phyloP scores from a whole-genome alignment of 768 basidiomycete species.

The Xerocomus brunneocitrinus region DNA sequence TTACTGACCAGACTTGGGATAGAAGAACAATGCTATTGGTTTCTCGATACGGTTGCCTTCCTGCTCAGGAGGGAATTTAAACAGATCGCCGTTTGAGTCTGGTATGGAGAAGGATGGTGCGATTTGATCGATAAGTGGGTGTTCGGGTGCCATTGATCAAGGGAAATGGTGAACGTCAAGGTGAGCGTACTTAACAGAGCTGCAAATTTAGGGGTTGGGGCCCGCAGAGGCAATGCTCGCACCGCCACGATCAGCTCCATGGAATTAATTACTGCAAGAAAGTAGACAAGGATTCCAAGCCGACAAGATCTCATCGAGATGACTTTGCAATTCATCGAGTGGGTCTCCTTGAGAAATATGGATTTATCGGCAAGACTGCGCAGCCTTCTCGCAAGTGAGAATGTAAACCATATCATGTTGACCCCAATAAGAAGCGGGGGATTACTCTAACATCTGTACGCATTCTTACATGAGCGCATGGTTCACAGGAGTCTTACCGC shows the following conservation, averaged over 20 bases:
- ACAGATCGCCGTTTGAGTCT: slow-evolving; percentile 58
- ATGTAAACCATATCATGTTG: slow-evolving; percentile 13
- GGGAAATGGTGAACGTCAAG: not conserved
- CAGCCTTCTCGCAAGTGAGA: not conserved
- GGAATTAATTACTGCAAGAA: no score
- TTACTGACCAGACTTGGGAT: slow-evolving; percentile 58
- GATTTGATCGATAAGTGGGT: slow-evolving; percentile 54
- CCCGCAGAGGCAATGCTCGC: not conserved
- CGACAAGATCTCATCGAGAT: no score
- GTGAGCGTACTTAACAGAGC: no score
- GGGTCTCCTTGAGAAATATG: no score
- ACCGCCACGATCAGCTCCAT: not conserved
- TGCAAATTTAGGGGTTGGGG: no score
- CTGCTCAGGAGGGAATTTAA: slow-evolving; percentile 55
- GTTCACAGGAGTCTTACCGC: slow-evolving; percentile 11
- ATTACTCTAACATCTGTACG: slow-evolving; percentile 18
- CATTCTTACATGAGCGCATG: slow-evolving; percentile 12
- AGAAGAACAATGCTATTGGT: slow-evolving; percentile 76
- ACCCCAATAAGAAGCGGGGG: slow-evolving; percentile 1
- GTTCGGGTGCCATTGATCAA: slow-evolving; percentile 39
- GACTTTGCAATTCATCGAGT: no score
- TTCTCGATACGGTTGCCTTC: slow-evolving; percentile 34
- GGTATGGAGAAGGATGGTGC: slow-evolving; percentile 66
- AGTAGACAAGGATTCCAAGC: no score
- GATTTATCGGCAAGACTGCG: no score